Conservation (phyloP, 2,329 filamentous ascomycete species). For the Stachybotrys chlorohalonatus region DNA sequence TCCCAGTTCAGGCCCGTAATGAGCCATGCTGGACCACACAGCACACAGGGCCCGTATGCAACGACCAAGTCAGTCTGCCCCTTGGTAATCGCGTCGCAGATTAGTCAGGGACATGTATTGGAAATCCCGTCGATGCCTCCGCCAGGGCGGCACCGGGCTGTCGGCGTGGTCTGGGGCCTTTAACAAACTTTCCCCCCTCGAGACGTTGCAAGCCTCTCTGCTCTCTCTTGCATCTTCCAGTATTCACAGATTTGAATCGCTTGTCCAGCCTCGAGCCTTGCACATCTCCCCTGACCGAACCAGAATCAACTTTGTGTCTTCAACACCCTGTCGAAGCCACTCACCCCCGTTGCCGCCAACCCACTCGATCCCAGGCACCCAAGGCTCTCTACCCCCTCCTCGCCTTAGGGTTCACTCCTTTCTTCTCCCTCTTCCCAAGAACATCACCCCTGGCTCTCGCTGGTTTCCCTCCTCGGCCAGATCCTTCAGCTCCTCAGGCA, state of each 20-base stretch:
- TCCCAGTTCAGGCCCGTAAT: neutral
- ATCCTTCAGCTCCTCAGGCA: constrained; percentile 17
- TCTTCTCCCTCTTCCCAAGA: neutral
- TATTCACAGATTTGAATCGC: neutral
- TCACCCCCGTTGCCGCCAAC: too few species aligned
- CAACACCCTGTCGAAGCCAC: too few species aligned
- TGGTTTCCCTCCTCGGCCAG: neutral
- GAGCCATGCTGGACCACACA: neutral
- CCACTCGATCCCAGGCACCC: neutral
- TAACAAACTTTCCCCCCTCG: neutral
- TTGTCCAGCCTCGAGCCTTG: neutral
- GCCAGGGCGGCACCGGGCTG: neutral
- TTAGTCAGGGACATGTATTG: neutral
- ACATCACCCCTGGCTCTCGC: neutral
- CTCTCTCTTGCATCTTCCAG: neutral
- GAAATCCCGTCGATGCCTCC: neutral
- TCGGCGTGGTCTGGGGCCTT: neutral
- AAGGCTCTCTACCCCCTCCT: neutral
- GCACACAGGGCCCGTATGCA: neutral
- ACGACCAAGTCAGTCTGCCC: neutral
- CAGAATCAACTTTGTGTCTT: too few species aligned
- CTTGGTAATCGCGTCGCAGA: neutral
- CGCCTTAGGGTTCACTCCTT: neutral
- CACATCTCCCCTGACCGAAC: neutral
- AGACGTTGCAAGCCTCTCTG: neutral